phyloP scores from a whole-genome alignment of 495 filamentous ascomycete genomes.

The Trichoderma erinaceum region DNA sequence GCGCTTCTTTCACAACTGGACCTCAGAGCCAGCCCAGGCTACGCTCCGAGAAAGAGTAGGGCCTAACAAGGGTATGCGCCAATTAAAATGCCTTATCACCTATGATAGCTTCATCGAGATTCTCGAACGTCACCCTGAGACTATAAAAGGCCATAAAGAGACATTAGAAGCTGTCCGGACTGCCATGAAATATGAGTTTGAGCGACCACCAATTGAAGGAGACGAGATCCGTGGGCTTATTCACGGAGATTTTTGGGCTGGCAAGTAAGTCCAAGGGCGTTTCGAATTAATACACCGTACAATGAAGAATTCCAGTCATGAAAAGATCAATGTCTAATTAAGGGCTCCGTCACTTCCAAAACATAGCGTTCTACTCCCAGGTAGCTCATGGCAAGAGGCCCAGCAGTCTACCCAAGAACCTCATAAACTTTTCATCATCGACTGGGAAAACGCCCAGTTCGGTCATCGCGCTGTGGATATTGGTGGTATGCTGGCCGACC shows the following conservation, averaged over 20 bases:
- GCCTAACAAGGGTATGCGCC: constrained; percentile 35
- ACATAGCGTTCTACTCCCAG: neutral
- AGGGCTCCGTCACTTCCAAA: neutral
- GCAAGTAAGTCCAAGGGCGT: constrained; percentile 33
- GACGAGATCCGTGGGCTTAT: constrained; percentile 28
- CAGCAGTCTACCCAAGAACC: neutral
- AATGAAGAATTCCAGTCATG: neutral
- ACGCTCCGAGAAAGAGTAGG: constrained; percentile 26
- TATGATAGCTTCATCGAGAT: constrained; percentile 40
- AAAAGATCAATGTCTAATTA: neutral
- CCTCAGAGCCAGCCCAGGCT: constrained; percentile 25
- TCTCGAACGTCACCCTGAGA: constrained; percentile 38
- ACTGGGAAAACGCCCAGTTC: constrained; percentile 50
- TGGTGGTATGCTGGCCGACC: constrained; percentile 48
- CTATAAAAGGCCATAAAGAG: constrained; percentile 23
- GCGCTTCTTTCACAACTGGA: constrained; percentile 42
- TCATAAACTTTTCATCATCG: constrained; percentile 33
- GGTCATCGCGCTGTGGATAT: constrained; percentile 45
- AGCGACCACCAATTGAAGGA: constrained; percentile 18
- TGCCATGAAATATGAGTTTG: constrained; percentile 30
- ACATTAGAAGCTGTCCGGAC: constrained; percentile 20
- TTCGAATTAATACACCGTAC: constrained; percentile 21
- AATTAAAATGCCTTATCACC: constrained; percentile 44
- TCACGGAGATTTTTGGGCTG: constrained; percentile 55
- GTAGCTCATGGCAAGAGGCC: constrained; percentile 1